A percentile compares a stretch with the other conserved stretches of the same genome.
Evolutionary conservation across 225 moss, liverwort and hornwort genomes (phyloP).

Genomic region (Sphagnum contortum): DNA sequence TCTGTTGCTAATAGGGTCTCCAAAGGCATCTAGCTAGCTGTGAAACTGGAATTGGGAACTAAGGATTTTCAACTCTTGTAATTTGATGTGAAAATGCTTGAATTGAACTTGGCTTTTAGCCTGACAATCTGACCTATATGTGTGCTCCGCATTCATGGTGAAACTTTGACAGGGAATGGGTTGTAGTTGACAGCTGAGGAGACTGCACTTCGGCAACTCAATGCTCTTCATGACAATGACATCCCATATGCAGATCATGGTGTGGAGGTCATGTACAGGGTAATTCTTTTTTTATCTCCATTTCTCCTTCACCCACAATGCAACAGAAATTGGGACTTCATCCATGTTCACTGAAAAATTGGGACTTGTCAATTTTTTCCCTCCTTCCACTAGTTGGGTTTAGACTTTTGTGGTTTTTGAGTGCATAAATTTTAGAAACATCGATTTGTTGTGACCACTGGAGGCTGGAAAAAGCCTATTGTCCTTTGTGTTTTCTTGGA

Average conservation of each 20-base stretch:
- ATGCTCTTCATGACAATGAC: slow-evolving; percentile 83
- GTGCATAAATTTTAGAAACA: too few species aligned
- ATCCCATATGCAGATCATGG: slow-evolving; percentile 88
- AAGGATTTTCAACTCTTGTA: not conserved
- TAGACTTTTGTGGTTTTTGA: too few species aligned
- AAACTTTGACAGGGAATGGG: slow-evolving; percentile 26
- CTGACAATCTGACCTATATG: too few species aligned
- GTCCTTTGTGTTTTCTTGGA: too few species aligned
- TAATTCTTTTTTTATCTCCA: slow-evolving; percentile 15
- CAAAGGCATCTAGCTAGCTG: not conserved
- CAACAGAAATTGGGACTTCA: too few species aligned
- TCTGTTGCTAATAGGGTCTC: not conserved
- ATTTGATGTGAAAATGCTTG: not conserved
- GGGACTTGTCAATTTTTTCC: too few species aligned
- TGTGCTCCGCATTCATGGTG: slow-evolving; percentile 4
- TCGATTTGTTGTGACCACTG: too few species aligned
- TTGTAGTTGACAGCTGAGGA: slow-evolving; percentile 97
- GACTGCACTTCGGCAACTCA: slow-evolving; percentile 65
- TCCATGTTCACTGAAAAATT: too few species aligned
- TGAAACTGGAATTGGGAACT: not conserved
- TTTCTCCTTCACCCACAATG: not conserved
- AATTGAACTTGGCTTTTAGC: not conserved
- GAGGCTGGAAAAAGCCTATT: too few species aligned
- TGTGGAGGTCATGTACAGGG: slow-evolving; percentile 96
- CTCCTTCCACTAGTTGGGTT: too few species aligned